Base-by-base conservation (phyloP, 2,329 filamentous ascomycete species). In the Rutstroemia sp. region DNA sequence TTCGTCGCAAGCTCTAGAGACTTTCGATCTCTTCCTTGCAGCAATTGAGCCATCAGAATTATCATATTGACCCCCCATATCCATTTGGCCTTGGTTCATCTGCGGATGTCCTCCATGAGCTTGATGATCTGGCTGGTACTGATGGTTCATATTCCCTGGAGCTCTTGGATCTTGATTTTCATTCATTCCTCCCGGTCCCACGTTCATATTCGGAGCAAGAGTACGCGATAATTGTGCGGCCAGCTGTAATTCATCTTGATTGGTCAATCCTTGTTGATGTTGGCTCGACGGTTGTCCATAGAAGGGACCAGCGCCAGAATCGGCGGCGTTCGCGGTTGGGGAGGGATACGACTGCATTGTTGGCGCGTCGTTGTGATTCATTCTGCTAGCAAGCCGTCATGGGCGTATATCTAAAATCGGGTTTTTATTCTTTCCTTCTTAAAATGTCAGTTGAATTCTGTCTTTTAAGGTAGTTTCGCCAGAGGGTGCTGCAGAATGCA, bases 1-100 rank as follows among this genome's bases (percentile, higher is more conserved):
- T 68, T 95, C 89, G 68, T 96, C 90, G 66, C 90, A 96, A 2
- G 90, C 91, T 39, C 90, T 81, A 10, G 90, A 95, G 5, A 94
- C 89, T 70, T 95, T 95, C 5, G 87, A 88, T 58, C 90, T 79
- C 70, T 94, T 94, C 60, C 86, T 77, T 0, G 86, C 86, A 7
- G 63, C 59, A 47, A 60, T 60, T 49, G 14, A 84, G 81, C 78
- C 77, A 61, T 69, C 65, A 47, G 62, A 55, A 48, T 75, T 68
- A 21, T 54, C 70, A 45, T 75, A 75, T 60, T 74, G 72, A 65
- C 79, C 78, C 61, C 72, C 75, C 61, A 80, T 62, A 46, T 66
- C 65, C 58, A 69, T 61, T 34, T 60, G 58, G 5, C 57, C 58
- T 54, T 67, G 64, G 30, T 42, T 56, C 17, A 60, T 51, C 14